A percentile compares a stretch with the other conserved stretches of the same genome.
Evolutionary conservation across 2,329 filamentous ascomycete species (phyloP).

Genomic region (Fusarium tjaetaba): DNA sequence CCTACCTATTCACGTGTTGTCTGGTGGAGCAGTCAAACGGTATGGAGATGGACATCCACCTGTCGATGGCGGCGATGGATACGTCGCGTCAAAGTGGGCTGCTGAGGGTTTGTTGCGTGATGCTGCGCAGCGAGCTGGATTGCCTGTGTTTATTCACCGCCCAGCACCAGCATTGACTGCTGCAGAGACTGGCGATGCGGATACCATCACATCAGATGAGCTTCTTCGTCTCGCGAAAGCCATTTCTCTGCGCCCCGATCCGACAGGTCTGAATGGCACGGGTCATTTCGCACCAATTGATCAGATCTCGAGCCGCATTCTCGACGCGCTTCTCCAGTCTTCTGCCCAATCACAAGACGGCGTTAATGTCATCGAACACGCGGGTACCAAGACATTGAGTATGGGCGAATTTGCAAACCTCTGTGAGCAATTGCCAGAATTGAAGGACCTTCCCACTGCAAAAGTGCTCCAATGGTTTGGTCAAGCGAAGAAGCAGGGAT

Average conservation of each 20-base stretch:
- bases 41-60: neutral
- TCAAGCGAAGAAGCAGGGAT: neutral
- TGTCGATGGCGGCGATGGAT: constrained; percentile 41
- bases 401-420: neutral
- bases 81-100: constrained; percentile 49
- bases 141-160: constrained; percentile 25
- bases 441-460: neutral
- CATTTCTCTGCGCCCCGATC: neutral
- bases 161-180: neutral
- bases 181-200: too few relatives aligned
- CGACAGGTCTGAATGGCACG: neutral
- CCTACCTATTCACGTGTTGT: constrained; percentile 51
- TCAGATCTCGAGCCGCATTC: neutral
- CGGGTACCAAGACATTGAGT: neutral
- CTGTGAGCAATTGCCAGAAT: neutral
- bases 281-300: neutral
- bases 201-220: neutral
- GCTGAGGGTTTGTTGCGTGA: constrained; percentile 46
- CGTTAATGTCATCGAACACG: neutral
- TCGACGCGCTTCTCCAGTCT: neutral
- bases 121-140: neutral
- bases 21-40: constrained; percentile 24
- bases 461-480: neutral
- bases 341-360: too few relatives aligned
- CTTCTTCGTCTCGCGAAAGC: neutral